phyloP scores from a whole-genome alignment of 176 grass and related monocot species.

The Lolium perenne region DNA sequence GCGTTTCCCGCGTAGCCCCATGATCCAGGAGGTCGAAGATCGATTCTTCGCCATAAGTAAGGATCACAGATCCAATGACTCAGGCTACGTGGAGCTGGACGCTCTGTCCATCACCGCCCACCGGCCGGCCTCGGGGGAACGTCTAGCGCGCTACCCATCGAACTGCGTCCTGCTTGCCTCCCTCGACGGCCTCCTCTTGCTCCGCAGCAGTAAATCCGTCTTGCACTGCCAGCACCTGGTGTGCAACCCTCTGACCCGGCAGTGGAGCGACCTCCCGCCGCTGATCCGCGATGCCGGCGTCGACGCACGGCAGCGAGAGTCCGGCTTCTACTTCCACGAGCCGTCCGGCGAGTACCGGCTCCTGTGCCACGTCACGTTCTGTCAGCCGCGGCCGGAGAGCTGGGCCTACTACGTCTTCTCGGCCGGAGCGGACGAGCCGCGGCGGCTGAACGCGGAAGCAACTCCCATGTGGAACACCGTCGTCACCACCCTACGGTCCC shows the following conservation, averaged over 20 bases:
- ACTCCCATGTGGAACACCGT: background rate
- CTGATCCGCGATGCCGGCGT: too few relatives aligned
- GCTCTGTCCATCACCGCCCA: too few relatives aligned
- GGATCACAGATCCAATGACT: too few relatives aligned
- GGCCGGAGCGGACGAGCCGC: background rate
- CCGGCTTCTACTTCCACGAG: conserved; percentile 18
- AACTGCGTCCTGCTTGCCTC: background rate
- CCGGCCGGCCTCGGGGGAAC: too few relatives aligned
- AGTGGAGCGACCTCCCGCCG: background rate
- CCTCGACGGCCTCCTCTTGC: background rate
- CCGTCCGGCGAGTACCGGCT: background rate
- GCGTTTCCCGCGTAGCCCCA: too few relatives aligned
- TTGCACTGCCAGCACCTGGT: background rate
- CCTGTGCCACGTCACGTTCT: background rate
- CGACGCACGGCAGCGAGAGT: background rate
- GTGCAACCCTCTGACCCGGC: background rate
- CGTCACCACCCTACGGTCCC: background rate
- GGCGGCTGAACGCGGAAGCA: background rate
- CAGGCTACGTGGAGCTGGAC: too few relatives aligned
- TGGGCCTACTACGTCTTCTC: background rate
- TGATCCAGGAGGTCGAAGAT: too few relatives aligned
- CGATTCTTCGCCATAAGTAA: background rate
- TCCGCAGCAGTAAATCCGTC: background rate
- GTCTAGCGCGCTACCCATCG: too few relatives aligned
- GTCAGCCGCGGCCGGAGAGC: background rate